Percentiles rank a stretch among this genome's conserved stretches.
phyloP scores from a whole-genome alignment of 2,329 filamentous ascomycete species.

The Cladosporium sp. region DNA sequence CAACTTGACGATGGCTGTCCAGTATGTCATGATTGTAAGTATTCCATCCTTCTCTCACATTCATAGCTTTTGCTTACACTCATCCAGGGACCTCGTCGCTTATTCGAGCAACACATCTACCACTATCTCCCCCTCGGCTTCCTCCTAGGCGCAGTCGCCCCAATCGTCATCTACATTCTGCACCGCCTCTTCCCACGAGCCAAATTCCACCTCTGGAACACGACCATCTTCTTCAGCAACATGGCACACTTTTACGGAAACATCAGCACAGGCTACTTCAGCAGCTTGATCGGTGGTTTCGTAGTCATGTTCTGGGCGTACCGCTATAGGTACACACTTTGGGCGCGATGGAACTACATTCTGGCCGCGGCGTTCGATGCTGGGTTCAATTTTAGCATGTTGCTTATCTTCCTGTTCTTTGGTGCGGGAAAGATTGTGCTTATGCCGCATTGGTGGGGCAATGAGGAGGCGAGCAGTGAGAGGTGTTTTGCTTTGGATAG shows the following conservation, averaged over 20 bases:
- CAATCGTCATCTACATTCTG: conserved; percentile 46
- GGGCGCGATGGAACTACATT: conserved; percentile 58
- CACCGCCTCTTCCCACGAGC: conserved; percentile 52
- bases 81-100: conserved; percentile 39
- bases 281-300: conserved; percentile 50
- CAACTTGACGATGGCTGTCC: conserved; percentile 52
- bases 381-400: conserved; percentile 58
- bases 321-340: conserved; percentile 51
- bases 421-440: conserved; percentile 51
- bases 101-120: conserved; percentile 48
- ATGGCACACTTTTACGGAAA: conserved; percentile 57
- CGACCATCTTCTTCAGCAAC: conserved; percentile 57
- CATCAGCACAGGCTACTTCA: conserved; percentile 48
- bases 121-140: conserved; percentile 50
- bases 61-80: background rate
- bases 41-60: background rate
- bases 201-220: conserved; percentile 56
- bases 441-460: conserved; percentile 64
- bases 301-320: conserved; percentile 58
- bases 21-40: conserved; percentile 52
- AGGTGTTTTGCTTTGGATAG: conserved; percentile 50
- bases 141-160: conserved; percentile 45
- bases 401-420: conserved; percentile 58
- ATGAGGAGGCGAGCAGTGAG: conserved; percentile 51
- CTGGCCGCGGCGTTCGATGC: conserved; percentile 58